Evolutionary conservation across 805 yeast genomes (phyloP), one percentile per base, ranked within the genome.

Genomic region (Metschnikowia vanudenii): DNA sequence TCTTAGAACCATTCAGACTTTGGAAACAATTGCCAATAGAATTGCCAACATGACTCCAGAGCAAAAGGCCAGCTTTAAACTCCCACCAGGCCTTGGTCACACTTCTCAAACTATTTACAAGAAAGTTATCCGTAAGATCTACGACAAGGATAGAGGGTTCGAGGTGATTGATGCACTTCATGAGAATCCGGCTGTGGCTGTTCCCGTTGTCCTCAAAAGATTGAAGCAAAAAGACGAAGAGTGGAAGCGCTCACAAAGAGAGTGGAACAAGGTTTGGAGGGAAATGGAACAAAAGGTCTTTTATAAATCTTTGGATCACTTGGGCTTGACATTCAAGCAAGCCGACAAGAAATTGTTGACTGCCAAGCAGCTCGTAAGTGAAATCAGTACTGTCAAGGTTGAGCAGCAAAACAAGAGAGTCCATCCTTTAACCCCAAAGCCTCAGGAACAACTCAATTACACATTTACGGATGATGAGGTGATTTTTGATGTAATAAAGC

Each of bases 231-330:
- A 94, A 68, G 98, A 94, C 63, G 98, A 94, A 67, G 99, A 94
- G 68, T 94, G 99, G 99, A 87, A 89, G 66, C 81, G 97, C 52
- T 91, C 97, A 1, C 99, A 92, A 60, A 81, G 98, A 58, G 98
- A 94, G 64, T 94, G 99, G 98, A 92, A 92, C 68, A 92, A 92
- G 63, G 96, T 90, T 12, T 94, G 99, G 99, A 82, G 99, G 62
- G 98, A 92, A 68, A 82, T 95, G 69, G 99, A 94, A 66, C 96
- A 91, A 61, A 91, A 89, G 59, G 96, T 90, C 0, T 91, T 87
- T 64, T 88, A 82, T 73, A 94, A 94, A 66, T 88, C 97, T 2
- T 74, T 94, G 54, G 99, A 94, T 64, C 99, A 94, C 64, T 73
- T 92, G 52, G 99, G 99, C 1, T 76, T 94, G 58, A 91, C 97